Evolutionary conservation across 805 yeast species (phyloP).

Genomic region (Kodamaea jinghongensis): DNA sequence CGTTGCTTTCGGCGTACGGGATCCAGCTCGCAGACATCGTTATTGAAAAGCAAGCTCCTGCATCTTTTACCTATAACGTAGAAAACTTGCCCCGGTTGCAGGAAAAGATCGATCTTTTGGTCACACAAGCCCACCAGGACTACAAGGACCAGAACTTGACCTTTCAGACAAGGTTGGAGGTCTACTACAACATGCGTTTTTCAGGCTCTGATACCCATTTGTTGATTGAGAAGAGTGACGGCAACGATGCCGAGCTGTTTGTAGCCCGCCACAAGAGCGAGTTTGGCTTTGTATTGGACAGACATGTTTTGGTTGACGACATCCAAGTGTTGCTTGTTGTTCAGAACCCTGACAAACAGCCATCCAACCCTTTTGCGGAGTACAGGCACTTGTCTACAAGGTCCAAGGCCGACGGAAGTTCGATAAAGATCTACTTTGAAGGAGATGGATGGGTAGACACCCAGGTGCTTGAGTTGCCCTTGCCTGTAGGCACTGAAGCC

Average conservation of each 20-base stretch:
- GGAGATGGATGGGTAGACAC: constrained; percentile 44
- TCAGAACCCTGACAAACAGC: constrained; percentile 13
- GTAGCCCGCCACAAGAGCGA: constrained; percentile 30
- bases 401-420: not conserved
- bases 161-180: constrained; percentile 51
- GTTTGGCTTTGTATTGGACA: constrained; percentile 36
- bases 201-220: constrained; percentile 88
- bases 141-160: constrained; percentile 49
- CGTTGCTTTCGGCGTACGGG: constrained; percentile 84
- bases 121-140: constrained; percentile 36
- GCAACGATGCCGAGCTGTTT: constrained; percentile 24
- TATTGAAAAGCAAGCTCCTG: constrained; percentile 38
- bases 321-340: constrained; percentile 28
- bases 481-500: constrained; percentile 21
- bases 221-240: constrained; percentile 49
- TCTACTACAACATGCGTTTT: constrained; percentile 73
- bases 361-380: constrained; percentile 20
- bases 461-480: constrained; percentile 20
- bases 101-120: constrained; percentile 45
- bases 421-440: constrained; percentile 51
- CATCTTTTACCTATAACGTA: constrained; percentile 23
- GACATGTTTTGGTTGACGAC: constrained; percentile 37
- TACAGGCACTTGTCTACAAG: not conserved
- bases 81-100: constrained; percentile 36
- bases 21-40: constrained; percentile 66